Conservation (phyloP, 2,329 filamentous ascomycete species). For the Paraphoma sp. region DNA sequence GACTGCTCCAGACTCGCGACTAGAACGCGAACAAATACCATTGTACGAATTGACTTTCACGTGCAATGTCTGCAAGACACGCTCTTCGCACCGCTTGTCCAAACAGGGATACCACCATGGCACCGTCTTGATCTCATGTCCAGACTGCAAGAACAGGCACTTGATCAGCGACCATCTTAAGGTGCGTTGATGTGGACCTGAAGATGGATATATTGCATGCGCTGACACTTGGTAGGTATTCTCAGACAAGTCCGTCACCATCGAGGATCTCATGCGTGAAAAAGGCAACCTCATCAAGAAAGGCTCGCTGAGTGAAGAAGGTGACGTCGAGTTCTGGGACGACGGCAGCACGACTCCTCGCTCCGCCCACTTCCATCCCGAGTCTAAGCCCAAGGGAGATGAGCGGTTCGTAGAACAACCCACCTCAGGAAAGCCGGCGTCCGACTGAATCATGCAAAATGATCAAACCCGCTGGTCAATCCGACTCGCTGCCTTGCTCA, state of each 20-base stretch:
- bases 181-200: conserved; percentile 41
- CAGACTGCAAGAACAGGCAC: conserved; percentile 83
- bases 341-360: conserved; percentile 62
- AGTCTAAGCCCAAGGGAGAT: conserved; percentile 32
- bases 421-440: conserved; percentile 11
- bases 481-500: no score
- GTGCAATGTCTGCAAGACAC: conserved; percentile 80
- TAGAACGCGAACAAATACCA: conserved; percentile 57
- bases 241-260: conserved; percentile 70
- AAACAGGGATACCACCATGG: conserved; percentile 96
- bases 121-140: conserved; percentile 87
- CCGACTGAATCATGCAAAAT: conserved; percentile 10
- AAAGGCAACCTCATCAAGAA: conserved; percentile 77
- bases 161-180: conserved; percentile 89
- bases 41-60: conserved; percentile 92
- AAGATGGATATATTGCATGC: neutral
- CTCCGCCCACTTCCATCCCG: conserved; percentile 42
- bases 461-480: conserved; percentile 2
- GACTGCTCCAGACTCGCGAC: conserved; percentile 41
- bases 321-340: conserved; percentile 93
- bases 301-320: conserved; percentile 74
- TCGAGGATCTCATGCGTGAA: conserved; percentile 79
- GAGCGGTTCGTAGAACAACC: conserved; percentile 29
- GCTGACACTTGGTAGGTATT: conserved; percentile 63
- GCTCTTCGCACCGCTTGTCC: conserved; percentile 84